Evolutionary conservation across 2,329 filamentous ascomycete genomes (phyloP), one percentile per base, ranked within the genome.

Genomic region (Ceratocystis eucalypticola): DNA sequence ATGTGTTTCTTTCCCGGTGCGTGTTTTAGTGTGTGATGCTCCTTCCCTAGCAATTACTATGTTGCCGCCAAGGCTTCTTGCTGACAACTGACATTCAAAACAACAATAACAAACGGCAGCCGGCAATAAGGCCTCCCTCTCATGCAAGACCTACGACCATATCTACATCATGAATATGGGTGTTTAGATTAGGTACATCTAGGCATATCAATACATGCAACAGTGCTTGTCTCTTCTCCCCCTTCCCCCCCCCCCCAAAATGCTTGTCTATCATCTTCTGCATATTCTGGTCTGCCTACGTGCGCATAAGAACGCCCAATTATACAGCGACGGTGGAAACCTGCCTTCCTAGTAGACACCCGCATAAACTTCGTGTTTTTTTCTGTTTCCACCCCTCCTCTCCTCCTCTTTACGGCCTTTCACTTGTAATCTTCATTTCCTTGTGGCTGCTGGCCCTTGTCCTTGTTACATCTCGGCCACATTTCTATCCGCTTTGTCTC

Each of bases 341-440:
- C 37, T 41, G 48, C 8, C 20, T 12, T 20, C n/a, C 46, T 20
- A 8, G 1, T 15, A 6, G 20, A 53, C 6, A 53, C 10, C 28
- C 33, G 53, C 53, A 59, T 59, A 17, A 59, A 59, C 25, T 59
- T 59, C 53, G 53, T 59, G 53, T 30, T 59, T 17, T 57, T n/a
- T 8, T 7, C 53, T 53, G 3, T 5, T 10, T 53, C 25, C 20
- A 12, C 20, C 2, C 22, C 2, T 20, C 1, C 10, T 12, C 12
- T 20, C 1, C 10, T 25, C 12, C 10, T 53, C 46, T 50, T 8
- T 50, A 28, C 53, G 3, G 22, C 53, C 25, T 25, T 53, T 22
- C 50, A 12, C 12, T 22, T 30, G 22, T 22, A 50, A 50, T 22
- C 17, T n/a, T 41, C 37, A 12, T 10, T 41, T 41, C 37, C 10